Percentiles rank a stretch among this genome's conserved stretches.
These are phyloP conservation scores for Theileria parva DNA, from an alignment of 169 alveolate genomes.

Conservation along the genomic window DNA sequence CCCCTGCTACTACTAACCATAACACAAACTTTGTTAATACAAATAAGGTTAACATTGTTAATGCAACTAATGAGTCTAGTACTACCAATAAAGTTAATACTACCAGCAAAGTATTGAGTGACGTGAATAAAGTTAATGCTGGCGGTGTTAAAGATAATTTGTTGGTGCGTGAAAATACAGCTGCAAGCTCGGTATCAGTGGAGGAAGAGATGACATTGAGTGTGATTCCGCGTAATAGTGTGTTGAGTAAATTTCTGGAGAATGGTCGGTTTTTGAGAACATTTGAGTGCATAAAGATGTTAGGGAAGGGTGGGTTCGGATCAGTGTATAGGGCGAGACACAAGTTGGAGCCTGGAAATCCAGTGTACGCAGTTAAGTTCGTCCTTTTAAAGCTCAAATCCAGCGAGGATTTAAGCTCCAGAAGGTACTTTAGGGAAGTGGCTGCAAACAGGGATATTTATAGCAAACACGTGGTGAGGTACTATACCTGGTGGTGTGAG, in stretches of 20 bases:
- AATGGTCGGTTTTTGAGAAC: slow-evolving; percentile 85
- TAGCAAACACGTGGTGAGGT: slow-evolving; percentile 87
- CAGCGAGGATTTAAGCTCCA: slow-evolving; percentile 79
- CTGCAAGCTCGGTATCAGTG: no score
- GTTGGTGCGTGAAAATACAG: background rate
- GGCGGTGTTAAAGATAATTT: background rate
- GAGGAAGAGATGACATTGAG: slow-evolving; percentile 27
- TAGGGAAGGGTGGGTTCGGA: slow-evolving; percentile 90
- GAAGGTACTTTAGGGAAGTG: slow-evolving; percentile 85
- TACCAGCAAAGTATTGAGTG: no score
- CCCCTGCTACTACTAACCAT: no score
- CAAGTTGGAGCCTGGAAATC: slow-evolving; percentile 86
- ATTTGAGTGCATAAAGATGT: slow-evolving; percentile 77
- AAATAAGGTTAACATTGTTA: background rate
- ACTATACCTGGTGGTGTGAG: slow-evolving; percentile 92
- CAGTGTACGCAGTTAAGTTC: slow-evolving; percentile 85
- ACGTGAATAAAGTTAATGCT: background rate
- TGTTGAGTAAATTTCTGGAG: slow-evolving; percentile 71
- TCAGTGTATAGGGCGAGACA: slow-evolving; percentile 85
- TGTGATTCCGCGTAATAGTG: slow-evolving; percentile 44
- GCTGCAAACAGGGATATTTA: slow-evolving; percentile 85
- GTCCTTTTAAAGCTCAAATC: slow-evolving; percentile 78
- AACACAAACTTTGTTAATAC: no score
- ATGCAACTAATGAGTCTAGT: background rate
- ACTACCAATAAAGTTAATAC: background rate